A percentile compares a stretch with the other conserved stretches of the same genome.
These are phyloP conservation scores for Canna indica DNA, from an alignment of 176 grass and related monocot species.

Conservation along the genomic window DNA sequence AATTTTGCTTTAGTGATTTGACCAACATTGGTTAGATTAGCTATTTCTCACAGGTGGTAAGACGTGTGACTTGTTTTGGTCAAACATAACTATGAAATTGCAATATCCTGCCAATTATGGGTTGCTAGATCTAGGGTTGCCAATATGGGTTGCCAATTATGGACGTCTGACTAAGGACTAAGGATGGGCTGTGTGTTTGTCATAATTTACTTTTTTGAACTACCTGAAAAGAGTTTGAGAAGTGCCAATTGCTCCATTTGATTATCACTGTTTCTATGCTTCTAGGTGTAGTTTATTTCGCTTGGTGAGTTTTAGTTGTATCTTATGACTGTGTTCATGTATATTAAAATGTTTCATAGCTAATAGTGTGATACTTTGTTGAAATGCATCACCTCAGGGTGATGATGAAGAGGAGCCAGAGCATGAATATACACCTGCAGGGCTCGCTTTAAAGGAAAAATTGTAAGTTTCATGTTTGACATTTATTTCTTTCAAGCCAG, in stretches of 20 bases:
- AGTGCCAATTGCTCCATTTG: background rate
- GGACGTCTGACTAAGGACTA: too few species aligned
- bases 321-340: background rate
- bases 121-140: background rate
- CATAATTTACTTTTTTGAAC: too few species aligned
- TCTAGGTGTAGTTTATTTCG: slow-evolving; percentile 3
- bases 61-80: background rate
- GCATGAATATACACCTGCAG: slow-evolving; percentile 66
- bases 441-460: slow-evolving; percentile 82
- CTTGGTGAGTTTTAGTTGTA: background rate
- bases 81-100: background rate
- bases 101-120: background rate
- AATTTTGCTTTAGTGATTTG: background rate
- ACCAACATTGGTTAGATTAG: background rate
- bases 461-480: slow-evolving; percentile 47
- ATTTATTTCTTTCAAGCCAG: slow-evolving; percentile 23
- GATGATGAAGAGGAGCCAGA: slow-evolving; percentile 63
- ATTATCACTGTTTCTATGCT: background rate
- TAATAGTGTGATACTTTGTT: background rate
- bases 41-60: background rate
- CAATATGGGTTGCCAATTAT: too few species aligned
- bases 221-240: background rate
- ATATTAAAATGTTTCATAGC: background rate
- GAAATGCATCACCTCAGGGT: slow-evolving; percentile 32
- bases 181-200: too few species aligned